Conservation (phyloP, 768 basidiomycete species). For the Hericium coralloides region DNA sequence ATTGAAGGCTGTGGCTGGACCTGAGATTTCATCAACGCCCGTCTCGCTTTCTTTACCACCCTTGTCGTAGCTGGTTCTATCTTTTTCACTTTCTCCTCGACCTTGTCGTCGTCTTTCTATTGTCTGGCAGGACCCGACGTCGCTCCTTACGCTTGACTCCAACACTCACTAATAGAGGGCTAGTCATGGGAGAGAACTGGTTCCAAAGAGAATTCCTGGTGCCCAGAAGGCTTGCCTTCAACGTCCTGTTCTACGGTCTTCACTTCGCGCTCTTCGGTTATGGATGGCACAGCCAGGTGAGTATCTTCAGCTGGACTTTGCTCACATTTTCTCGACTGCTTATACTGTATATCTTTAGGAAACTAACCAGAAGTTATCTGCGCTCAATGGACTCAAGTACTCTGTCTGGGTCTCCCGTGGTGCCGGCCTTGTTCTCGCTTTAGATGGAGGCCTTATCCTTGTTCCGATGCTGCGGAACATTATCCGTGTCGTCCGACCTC, state of each 20-base stretch:
- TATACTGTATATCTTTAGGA: constrained; percentile 28
- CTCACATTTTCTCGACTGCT: neutral
- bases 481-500: constrained; percentile 76
- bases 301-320: constrained; percentile 9
- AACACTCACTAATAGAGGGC: constrained; percentile 15
- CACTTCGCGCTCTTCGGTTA: constrained; percentile 71
- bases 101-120: constrained; percentile 11
- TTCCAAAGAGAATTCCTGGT: constrained; percentile 61
- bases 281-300: constrained; percentile 84
- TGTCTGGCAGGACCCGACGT: constrained; percentile 46
- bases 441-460: constrained; percentile 79
- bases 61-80: constrained; percentile 16
- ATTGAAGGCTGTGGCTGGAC: neutral
- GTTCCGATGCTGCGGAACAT: constrained; percentile 87
- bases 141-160: constrained; percentile 20
- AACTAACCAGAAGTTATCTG: constrained; percentile 54
- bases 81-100: constrained; percentile 9
- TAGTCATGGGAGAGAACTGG: constrained; percentile 60
- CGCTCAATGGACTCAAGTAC: constrained; percentile 69
- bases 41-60: constrained; percentile 10
- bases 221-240: constrained; percentile 59
- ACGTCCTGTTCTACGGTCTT: constrained; percentile 70
- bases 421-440: constrained; percentile 84
- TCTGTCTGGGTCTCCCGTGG: constrained; percentile 90
- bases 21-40: neutral